phyloP scores from a whole-genome alignment of 108 stramenopile genomes.

The Asterionellopsis glacialis region DNA sequence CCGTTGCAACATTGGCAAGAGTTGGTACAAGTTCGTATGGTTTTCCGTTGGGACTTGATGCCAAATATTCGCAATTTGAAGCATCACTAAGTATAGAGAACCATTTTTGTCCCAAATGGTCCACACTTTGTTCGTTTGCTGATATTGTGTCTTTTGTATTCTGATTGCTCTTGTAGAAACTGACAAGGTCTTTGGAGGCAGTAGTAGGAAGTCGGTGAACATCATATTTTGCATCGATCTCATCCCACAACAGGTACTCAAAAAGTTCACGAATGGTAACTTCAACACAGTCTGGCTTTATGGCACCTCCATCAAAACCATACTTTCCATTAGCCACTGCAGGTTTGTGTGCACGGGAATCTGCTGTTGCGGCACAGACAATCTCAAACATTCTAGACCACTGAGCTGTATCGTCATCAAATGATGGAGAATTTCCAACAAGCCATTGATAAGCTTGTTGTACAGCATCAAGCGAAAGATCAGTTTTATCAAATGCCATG shows the following conservation, averaged over 20 bases:
- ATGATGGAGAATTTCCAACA: conserved; percentile 57
- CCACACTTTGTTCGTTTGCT: neutral
- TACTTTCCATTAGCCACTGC: conserved; percentile 30
- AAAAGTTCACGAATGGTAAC: conserved; percentile 31
- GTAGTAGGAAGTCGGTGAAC: conserved; percentile 14
- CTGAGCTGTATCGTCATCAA: conserved; percentile 42
- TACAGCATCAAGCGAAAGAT: neutral
- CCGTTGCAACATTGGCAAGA: conserved; percentile 18
- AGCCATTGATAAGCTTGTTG: neutral
- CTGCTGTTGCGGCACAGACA: conserved; percentile 18
- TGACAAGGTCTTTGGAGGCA: conserved; percentile 10
- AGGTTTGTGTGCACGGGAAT: conserved; percentile 16
- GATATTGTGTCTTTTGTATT: neutral
- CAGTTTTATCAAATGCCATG: conserved; percentile 2
- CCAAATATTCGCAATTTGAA: conserved; percentile 26
- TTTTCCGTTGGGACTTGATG: conserved; percentile 14
- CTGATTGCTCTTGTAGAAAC: conserved; percentile 1
- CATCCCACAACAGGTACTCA: conserved; percentile 28
- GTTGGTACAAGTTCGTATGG: conserved; percentile 32
- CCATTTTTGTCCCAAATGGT: conserved; percentile 16
- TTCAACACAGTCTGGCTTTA: conserved; percentile 31
- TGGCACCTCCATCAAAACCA: conserved; percentile 15
- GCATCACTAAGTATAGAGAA: conserved; percentile 25
- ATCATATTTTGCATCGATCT: conserved; percentile 11
- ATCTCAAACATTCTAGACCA: conserved; percentile 20